Conservation (phyloP, 441 rosid species). For the Brassica hybrid region DNA sequence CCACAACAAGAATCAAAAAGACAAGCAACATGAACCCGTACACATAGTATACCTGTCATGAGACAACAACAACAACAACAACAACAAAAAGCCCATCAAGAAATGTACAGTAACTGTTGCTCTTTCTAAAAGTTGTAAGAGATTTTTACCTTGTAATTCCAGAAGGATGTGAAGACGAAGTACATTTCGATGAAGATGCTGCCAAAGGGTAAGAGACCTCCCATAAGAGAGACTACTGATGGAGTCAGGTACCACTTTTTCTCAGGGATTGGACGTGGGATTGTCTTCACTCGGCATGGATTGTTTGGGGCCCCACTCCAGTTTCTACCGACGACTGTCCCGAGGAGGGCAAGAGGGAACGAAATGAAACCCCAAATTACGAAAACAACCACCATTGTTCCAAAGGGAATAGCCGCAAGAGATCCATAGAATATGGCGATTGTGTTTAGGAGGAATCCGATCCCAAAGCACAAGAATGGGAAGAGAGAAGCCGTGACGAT, state of each 20-base stretch:
- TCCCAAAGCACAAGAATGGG: constrained; percentile 95
- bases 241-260: constrained; percentile 98
- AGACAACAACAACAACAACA: constrained; percentile 16
- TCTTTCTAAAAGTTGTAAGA: constrained; percentile 1
- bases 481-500: constrained; percentile 91
- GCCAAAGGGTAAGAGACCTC: constrained; percentile 94
- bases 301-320: constrained; percentile 98
- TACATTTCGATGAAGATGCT: constrained; percentile 99
- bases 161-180: constrained; percentile 94
- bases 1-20: constrained; percentile 86
- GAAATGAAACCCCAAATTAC: constrained; percentile 97
- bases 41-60: constrained; percentile 87
- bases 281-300: constrained; percentile 98
- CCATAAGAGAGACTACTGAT: constrained; percentile 91
- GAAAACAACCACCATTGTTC: constrained; percentile 96
- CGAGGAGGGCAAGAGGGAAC: constrained; percentile 96
- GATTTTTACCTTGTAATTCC: constrained; percentile 90
- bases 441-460: constrained; percentile 88
- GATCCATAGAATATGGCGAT: constrained; percentile 95
- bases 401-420: constrained; percentile 95
- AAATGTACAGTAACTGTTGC: not conserved
- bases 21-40: constrained; percentile 95
- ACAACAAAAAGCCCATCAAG: not conserved
- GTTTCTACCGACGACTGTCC: constrained; percentile 94
- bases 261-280: constrained; percentile 99